These are phyloP conservation scores for Coccomyxa subellipsoidea DNA, from an alignment of 163 green algal genomes.

Conservation along the genomic window DNA sequence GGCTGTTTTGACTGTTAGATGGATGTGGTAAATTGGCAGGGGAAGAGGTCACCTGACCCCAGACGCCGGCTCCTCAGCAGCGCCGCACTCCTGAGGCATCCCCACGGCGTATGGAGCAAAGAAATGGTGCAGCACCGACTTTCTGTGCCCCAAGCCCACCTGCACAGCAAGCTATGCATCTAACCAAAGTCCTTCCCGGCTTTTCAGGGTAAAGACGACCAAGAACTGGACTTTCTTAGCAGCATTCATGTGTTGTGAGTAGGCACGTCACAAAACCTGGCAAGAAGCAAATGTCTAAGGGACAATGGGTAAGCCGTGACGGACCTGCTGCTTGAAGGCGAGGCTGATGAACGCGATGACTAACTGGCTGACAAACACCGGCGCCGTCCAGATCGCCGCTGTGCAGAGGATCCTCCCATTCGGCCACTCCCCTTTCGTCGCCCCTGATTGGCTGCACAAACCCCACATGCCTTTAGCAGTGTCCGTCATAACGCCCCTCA, in stretches of 20 bases:
- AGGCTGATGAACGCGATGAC: background rate
- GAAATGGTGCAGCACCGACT: constrained; percentile 25
- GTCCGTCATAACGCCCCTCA: too few species aligned
- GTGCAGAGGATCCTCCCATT: constrained; percentile 1
- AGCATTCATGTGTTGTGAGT: too few species aligned
- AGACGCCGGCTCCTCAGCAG: background rate
- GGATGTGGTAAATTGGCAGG: background rate
- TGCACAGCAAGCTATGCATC: background rate
- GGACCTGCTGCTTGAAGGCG: background rate
- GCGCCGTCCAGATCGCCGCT: background rate
- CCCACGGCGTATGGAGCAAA: constrained; percentile 22
- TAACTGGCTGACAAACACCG: background rate
- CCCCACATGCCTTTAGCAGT: too few species aligned
- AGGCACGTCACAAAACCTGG: too few species aligned
- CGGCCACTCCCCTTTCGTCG: background rate
- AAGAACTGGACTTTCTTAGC: too few species aligned
- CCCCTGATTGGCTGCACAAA: background rate
- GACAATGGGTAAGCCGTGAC: too few species aligned
- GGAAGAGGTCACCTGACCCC: background rate
- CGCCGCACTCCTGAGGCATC: constrained; percentile 4
- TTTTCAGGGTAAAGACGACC: too few species aligned
- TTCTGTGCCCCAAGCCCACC: constrained; percentile 3
- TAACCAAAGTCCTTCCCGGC: background rate
- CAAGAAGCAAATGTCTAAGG: too few species aligned
- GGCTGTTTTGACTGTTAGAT: too few species aligned